A percentile compares a stretch with the other conserved stretches of the same genome.
phyloP scores from a whole-genome alignment of 1,139 yeast species.

The Tardiomyces blankii region DNA sequence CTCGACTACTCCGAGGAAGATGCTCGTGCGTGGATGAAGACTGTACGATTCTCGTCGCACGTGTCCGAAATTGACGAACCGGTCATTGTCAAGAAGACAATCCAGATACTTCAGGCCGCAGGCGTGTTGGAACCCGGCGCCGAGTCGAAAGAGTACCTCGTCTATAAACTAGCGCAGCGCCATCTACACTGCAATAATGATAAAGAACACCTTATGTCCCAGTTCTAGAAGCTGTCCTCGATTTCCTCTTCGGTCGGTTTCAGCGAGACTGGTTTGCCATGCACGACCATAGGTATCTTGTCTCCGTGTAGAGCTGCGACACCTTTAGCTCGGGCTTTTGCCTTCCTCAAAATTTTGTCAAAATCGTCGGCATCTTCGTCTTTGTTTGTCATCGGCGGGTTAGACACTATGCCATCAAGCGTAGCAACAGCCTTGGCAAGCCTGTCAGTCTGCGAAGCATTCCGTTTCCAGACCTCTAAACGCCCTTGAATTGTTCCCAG shows the following conservation, averaged over 20 bases:
- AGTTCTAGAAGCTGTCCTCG: constrained; percentile 13
- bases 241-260: constrained; percentile 23
- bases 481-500: constrained; percentile 57
- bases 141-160: constrained; percentile 10
- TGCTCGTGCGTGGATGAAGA: constrained; percentile 68
- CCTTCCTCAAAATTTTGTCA: constrained; percentile 19
- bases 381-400: constrained; percentile 20
- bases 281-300: constrained; percentile 10
- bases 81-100: constrained; percentile 44
- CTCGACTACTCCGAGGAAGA: constrained; percentile 71
- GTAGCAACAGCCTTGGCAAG: background rate
- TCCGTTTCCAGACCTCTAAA: constrained; percentile 27
- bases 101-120: constrained; percentile 47
- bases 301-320: constrained; percentile 17
- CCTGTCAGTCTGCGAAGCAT: constrained; percentile 38
- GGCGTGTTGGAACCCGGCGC: constrained; percentile 35
- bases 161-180: background rate
- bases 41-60: constrained; percentile 51
- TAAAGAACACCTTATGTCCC: too few relatives aligned
- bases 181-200: too few relatives aligned
- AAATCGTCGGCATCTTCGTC: constrained; percentile 22
- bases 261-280: constrained; percentile 18
- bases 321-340: constrained; percentile 23
- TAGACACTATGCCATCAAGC: constrained; percentile 13
- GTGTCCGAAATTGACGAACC: constrained; percentile 42